Evolutionary conservation across 441 rosid species (phyloP), one percentile per base, ranked within the genome.

Genomic region (Breynia disticha): DNA sequence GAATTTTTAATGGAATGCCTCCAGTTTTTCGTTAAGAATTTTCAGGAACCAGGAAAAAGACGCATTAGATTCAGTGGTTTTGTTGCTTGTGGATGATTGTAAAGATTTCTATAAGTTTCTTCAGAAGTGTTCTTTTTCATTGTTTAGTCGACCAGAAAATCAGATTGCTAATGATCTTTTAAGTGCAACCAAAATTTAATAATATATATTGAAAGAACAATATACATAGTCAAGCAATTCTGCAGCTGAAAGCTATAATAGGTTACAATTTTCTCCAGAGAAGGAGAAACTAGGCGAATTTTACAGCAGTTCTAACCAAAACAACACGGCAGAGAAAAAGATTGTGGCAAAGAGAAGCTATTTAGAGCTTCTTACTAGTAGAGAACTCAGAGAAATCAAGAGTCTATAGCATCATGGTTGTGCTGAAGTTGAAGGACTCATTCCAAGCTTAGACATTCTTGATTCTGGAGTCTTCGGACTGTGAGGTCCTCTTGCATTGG

Each of bases 391-490:
- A 55, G 55, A 17, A 46, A 41, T 47, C 46, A 18, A 37, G 37
- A 7, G 11, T 57, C 8, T 51, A 37, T 68, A 38, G 2, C 50
- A 19, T 53, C 61, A 57, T 8, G 65, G 63, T 20, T 79, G 61
- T 52, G 46, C 48, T 18, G 70, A 65, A 59, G 56, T 72, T 58
- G 73, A 70, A 52, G 89, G 90, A 50, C 90, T 87, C 58, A 48
- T 76, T 39, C 94, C 83, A 38, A 78, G 64, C 45, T 62, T 70
- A 28, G 91, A 77, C 19, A 58, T 16, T 55, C 42, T 67, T 39
- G 48, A 17, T 42, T 79, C 85, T 49, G 60, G 76, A 4, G 56
- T 55, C 57, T 57, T 72, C 13, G 87, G 81, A 72, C 97, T 84
- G 39, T 42, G 52, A 20, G 55, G 55, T 35, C 71, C 77, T 65